Percentiles rank a stretch among this genome's conserved stretches.
Evolutionary conservation across 2,329 filamentous ascomycete species (phyloP).

Genomic region (Curvularia eragrostidis): DNA sequence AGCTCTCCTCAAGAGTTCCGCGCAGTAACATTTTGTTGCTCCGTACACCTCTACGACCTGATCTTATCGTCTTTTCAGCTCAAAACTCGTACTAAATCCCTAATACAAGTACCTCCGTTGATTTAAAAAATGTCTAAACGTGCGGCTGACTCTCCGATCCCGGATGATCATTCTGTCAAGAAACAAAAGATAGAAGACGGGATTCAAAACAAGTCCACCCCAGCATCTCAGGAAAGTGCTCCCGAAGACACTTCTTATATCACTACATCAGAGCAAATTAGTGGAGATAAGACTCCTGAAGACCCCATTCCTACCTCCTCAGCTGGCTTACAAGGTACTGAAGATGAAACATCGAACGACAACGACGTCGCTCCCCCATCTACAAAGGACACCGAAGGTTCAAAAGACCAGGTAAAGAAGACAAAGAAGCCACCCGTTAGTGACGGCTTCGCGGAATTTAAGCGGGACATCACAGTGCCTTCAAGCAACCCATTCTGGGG

Average conservation of each 20-base stretch:
- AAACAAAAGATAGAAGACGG: slow-evolving; percentile 10
- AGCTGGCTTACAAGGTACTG: background rate
- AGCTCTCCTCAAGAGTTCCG: background rate
- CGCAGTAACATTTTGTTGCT: background rate
- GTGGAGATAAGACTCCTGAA: background rate
- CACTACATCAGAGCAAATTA: background rate
- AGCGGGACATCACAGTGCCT: background rate
- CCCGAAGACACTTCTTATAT: background rate
- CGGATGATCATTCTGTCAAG: slow-evolving; percentile 4
- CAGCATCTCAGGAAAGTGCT: background rate
- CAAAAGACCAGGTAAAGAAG: background rate
- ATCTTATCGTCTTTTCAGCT: background rate
- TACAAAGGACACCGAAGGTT: background rate
- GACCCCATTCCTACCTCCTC: too few relatives aligned
- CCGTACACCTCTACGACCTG: background rate
- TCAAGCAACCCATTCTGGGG: slow-evolving; percentile 27
- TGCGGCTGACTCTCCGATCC: slow-evolving; percentile 1
- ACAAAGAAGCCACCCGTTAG: slow-evolving; percentile 17
- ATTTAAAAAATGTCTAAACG: slow-evolving; percentile 15
- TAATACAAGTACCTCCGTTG: background rate
- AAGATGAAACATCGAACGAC: background rate
- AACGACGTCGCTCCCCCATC: background rate
- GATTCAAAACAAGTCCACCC: background rate
- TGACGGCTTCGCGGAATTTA: slow-evolving; percentile 11
- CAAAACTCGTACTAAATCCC: background rate